Conservation (phyloP, 345 rosid species). For the Linum usitatissimum region DNA sequence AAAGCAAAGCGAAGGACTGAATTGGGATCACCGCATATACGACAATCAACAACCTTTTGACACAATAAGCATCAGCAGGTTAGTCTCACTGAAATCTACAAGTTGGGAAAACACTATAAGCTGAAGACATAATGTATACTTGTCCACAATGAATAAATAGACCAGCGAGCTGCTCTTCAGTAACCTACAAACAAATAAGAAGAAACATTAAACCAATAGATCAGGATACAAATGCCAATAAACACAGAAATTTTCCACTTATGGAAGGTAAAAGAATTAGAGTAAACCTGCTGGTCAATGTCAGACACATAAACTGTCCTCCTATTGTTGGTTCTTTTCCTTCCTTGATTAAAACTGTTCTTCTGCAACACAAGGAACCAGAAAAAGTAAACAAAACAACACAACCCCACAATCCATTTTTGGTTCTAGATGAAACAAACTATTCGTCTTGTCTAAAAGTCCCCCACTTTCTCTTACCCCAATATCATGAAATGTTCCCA, state of each 20-base stretch:
- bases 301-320: conserved; percentile 81
- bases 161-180: conserved; percentile 90
- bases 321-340: conserved; percentile 62
- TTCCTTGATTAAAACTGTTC: conserved; percentile 64
- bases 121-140: conserved; percentile 22
- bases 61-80: not conserved
- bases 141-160: conserved; percentile 74
- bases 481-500: not conserved
- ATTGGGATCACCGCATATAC: conserved; percentile 89
- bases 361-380: conserved; percentile 35
- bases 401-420: too few species aligned
- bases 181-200: conserved; percentile 35
- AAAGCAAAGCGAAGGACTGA: conserved; percentile 93
- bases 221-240: conserved; percentile 7
- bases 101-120: not conserved
- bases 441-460: not conserved
- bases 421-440: too few species aligned
- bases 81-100: not conserved
- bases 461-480: conserved; percentile 37
- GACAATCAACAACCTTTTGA: conserved; percentile 68
- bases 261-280: conserved; percentile 1
- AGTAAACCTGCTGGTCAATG: conserved; percentile 57
- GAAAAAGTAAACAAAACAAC: conserved; percentile 6
- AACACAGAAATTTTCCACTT: not conserved
- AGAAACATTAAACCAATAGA: conserved; percentile 8